Percentiles rank a stretch among this genome's conserved stretches.
Evolutionary conservation across 345 rosid species (phyloP).

Genomic region (Eucalyptus tenuipes): DNA sequence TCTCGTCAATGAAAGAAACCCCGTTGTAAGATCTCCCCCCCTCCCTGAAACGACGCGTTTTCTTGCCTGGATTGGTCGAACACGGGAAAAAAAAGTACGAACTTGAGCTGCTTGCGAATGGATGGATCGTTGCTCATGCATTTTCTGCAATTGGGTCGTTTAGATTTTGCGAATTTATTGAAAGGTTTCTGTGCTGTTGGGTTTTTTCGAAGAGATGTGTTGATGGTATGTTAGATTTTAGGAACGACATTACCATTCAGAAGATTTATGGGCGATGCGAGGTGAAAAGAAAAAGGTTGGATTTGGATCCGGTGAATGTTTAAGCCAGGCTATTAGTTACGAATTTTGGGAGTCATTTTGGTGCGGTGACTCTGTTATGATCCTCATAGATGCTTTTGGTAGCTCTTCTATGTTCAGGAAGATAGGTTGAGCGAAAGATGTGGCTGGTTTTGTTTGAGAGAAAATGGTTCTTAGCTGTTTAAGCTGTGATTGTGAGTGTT

Average conservation of each 20-base stretch:
- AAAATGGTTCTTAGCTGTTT: neutral
- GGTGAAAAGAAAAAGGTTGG: neutral
- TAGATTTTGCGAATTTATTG: neutral
- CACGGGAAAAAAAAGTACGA: neutral
- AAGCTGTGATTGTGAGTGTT: neutral
- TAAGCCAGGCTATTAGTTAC: neutral
- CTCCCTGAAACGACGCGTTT: neutral
- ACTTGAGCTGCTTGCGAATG: neutral
- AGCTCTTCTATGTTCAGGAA: neutral
- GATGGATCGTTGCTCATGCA: neutral
- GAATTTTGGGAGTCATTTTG: neutral
- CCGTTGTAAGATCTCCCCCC: conserved; percentile 47
- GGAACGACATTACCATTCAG: neutral
- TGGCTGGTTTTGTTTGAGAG: neutral
- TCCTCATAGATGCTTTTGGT: neutral
- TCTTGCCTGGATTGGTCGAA: neutral
- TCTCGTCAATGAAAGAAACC: conserved; percentile 82
- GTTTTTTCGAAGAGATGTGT: neutral
- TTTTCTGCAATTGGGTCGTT: neutral
- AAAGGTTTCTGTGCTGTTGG: neutral
- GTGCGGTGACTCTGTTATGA: neutral
- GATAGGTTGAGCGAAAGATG: neutral
- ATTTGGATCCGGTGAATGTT: neutral
- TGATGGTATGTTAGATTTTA: neutral
- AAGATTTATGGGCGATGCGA: neutral